Evolutionary conservation across 257 asterid genomes (phyloP), one percentile per base, ranked within the genome.

Genomic region (Przewalskia tangutica): DNA sequence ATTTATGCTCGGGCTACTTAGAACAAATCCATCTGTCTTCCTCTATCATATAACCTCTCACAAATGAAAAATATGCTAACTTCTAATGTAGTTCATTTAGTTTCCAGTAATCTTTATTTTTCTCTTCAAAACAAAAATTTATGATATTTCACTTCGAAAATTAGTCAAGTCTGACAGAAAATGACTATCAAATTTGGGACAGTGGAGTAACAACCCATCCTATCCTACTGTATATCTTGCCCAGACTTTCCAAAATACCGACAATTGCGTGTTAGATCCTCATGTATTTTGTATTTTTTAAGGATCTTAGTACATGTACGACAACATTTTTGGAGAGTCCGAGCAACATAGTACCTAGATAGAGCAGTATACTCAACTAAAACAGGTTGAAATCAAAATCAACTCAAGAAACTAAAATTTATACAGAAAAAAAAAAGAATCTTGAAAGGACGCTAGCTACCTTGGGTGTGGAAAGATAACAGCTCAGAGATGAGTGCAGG

Each of bases 391-490:
- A 17, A 16, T 13, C 7, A 38, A 38, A 38, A 38, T 38, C 17
- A 48, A 9, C 3, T 11, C 54, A 8, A 54, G 59, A 54, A 54
- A 54, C 17, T 27, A 17, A 54, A 54, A 51, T 10, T 14, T 12
- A 10, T 51, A 51, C 14, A 12, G 8, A 54, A 6, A 54, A 54
- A 55, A 23, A 17, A 56, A 16, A 2, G 16, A 2, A 16, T 17
- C 8, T 2, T 17, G 16, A 46, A 79, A 14, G 12, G 54, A 44
- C 32, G 73, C 27, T 23, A 0, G 20, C 32, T 66, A 92, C 98
- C 98, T 90, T 84, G 92, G 18, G 93, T 85, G 83, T 93, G 98
- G 83, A 93, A 93, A 82, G 89, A 79, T 11, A 92, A 88, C 84
- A 95, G 62, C 77, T 95, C 90, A 65, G 95, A 87, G 83, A 90